Percentiles rank a stretch among this genome's conserved stretches.
Conservation (phyloP, 176 grass and related monocot genomes). For the Aegilops longissima region DNA sequence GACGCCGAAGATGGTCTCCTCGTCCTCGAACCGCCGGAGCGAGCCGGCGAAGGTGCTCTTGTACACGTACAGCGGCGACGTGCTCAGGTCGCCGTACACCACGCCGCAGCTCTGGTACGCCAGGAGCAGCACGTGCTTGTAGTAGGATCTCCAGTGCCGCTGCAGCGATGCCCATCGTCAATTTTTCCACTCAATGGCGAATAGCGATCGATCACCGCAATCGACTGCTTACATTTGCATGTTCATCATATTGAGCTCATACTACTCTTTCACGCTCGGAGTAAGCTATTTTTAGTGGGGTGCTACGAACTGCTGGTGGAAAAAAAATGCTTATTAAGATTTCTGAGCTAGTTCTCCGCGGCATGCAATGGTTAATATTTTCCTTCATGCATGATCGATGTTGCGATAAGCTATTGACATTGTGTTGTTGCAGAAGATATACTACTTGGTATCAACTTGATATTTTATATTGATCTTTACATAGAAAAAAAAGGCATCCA, state of each 20-base stretch:
- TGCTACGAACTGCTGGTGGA: conserved; percentile 9
- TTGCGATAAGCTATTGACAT: not conserved
- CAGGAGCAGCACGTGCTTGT: conserved; percentile 39
- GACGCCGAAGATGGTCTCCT: conserved; percentile 57
- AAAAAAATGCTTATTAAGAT: not conserved
- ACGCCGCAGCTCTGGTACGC: conserved; percentile 71
- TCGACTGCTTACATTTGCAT: not conserved
- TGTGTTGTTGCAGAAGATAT: not conserved
- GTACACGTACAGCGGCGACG: conserved; percentile 68
- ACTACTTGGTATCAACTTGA: no score
- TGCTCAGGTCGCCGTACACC: conserved; percentile 71
- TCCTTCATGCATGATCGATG: not conserved
- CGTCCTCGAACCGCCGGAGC: conserved; percentile 32
- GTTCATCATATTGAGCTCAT: not conserved
- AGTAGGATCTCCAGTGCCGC: conserved; percentile 29
- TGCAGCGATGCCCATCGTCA: conserved; percentile 12
- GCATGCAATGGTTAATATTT: not conserved
- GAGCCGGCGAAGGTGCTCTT: conserved; percentile 52
- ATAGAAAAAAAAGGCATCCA: no score
- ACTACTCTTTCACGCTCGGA: not conserved
- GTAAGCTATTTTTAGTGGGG: conserved; percentile 21
- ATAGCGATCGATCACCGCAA: not conserved
- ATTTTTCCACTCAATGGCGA: not conserved
- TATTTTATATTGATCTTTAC: no score
- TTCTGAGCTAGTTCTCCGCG: not conserved